A percentile compares a stretch with the other conserved stretches of the same genome.
phyloP scores from a whole-genome alignment of 805 yeast genomes.

The Lachancea waltii region DNA sequence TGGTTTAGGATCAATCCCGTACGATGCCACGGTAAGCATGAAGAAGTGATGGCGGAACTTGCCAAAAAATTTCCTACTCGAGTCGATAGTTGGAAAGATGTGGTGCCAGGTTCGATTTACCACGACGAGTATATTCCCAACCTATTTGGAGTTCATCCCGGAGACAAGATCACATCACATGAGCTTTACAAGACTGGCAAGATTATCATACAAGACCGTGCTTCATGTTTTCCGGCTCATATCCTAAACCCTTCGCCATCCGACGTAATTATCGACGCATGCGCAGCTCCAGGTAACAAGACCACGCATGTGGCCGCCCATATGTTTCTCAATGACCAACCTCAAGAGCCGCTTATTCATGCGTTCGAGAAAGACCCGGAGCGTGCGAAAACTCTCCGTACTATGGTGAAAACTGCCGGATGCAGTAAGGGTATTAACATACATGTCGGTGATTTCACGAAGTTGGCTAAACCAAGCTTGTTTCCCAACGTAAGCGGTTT shows the following conservation, averaged over 20 bases:
- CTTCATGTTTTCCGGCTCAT: conserved; percentile 93
- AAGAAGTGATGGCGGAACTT: conserved; percentile 23
- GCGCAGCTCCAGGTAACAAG: conserved; percentile 98
- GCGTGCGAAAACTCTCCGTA: conserved; percentile 61
- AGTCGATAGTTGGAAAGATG: conserved; percentile 41
- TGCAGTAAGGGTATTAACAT: conserved; percentile 40
- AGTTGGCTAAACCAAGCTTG: conserved; percentile 40
- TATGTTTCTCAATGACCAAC: conserved; percentile 19
- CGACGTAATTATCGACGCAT: conserved; percentile 75
- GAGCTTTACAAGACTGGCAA: conserved; percentile 67
- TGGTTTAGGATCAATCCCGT: conserved; percentile 76
- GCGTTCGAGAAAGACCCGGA: conserved; percentile 86
- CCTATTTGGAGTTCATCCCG: conserved; percentile 76
- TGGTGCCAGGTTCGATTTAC: conserved; percentile 54
- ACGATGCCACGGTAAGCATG: conserved; percentile 35
- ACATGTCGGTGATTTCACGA: conserved; percentile 46
- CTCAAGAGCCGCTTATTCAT: no score
- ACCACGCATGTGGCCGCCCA: conserved; percentile 83
- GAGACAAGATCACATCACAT: conserved; percentile 60
- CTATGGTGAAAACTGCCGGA: conserved; percentile 78
- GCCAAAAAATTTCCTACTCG: conserved; percentile 35
- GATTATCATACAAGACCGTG: conserved; percentile 89
- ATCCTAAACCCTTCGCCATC: conserved; percentile 61
- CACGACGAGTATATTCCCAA: conserved; percentile 68
- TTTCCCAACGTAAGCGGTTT: conserved; percentile 67